Percentiles rank a stretch among this genome's conserved stretches.
phyloP scores from a whole-genome alignment of 768 basidiomycete genomes.

The Boletus rubropictus region DNA sequence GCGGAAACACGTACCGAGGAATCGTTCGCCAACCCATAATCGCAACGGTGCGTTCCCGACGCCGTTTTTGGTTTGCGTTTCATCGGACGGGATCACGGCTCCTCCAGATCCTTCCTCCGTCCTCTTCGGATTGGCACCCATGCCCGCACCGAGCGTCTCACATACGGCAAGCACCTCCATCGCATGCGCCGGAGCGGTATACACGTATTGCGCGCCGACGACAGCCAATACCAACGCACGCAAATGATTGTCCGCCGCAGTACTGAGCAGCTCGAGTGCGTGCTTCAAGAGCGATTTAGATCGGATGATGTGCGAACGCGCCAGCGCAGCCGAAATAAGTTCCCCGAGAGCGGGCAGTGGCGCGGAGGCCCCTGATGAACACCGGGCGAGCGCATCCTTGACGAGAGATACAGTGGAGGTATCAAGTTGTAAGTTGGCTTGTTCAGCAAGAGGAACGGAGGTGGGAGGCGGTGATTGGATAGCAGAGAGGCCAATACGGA shows the following conservation, averaged over 20 bases:
- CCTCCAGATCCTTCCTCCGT: constrained; percentile 3
- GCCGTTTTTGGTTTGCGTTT: constrained; percentile 22
- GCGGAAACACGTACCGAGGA: constrained; percentile 42
- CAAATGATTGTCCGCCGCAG: constrained; percentile 64
- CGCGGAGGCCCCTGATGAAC: constrained; percentile 19
- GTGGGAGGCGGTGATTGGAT: neutral
- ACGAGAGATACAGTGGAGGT: constrained; percentile 13
- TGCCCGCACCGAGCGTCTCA: constrained; percentile 64
- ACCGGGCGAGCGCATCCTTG: constrained; percentile 26
- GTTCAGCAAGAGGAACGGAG: neutral
- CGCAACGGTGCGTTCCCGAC: constrained; percentile 61
- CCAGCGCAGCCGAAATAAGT: constrained; percentile 18
- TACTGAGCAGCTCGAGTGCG: constrained; percentile 53
- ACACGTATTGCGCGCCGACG: constrained; percentile 62
- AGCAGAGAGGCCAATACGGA: constrained; percentile 42
- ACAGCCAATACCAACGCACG: constrained; percentile 66
- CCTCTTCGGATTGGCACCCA: constrained; percentile 41
- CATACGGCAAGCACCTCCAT: constrained; percentile 58
- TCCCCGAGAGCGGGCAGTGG: constrained; percentile 12
- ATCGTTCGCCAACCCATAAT: constrained; percentile 69
- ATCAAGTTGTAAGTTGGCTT: constrained; percentile 13
- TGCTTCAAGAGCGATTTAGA: constrained; percentile 43
- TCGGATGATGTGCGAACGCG: constrained; percentile 24
- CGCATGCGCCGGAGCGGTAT: constrained; percentile 68
- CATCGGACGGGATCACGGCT: neutral